A percentile compares a stretch with the other conserved stretches of the same genome.
phyloP scores from a whole-genome alignment of 352 stramenopile genomes.

The Globisporangium cederbergense region DNA sequence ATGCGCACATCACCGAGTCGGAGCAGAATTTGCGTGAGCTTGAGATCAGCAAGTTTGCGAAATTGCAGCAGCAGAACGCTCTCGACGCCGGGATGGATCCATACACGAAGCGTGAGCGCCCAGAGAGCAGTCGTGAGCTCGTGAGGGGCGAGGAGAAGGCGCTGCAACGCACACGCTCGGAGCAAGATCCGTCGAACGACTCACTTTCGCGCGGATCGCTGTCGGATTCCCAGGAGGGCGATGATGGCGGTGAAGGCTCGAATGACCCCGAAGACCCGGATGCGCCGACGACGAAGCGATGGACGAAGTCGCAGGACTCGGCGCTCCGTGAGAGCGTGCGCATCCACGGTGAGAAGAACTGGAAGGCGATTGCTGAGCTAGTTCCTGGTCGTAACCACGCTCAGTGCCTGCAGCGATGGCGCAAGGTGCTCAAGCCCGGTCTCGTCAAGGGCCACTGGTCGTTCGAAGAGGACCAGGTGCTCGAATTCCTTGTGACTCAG shows the following conservation, averaged over 20 bases:
- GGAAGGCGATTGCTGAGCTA: constrained; percentile 85
- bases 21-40: constrained; percentile 75
- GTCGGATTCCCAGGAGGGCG: constrained; percentile 31
- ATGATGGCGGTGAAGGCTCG: constrained; percentile 28
- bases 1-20: constrained; percentile 79
- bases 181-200: constrained; percentile 19
- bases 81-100: constrained; percentile 31
- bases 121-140: constrained; percentile 60
- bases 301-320: constrained; percentile 86
- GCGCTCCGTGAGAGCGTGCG: constrained; percentile 79
- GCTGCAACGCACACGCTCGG: constrained; percentile 52
- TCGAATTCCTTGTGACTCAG: constrained; percentile 87
- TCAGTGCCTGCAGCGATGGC: constrained; percentile 88
- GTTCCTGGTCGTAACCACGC: constrained; percentile 83
- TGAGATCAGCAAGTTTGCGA: constrained; percentile 66
- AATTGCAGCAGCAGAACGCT: constrained; percentile 19
- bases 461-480: constrained; percentile 93
- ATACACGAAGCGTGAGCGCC: constrained; percentile 64
- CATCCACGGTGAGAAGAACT: constrained; percentile 86
- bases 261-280: constrained; percentile 50
- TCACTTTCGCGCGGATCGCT: constrained; percentile 9
- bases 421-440: constrained; percentile 93
- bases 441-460: constrained; percentile 96
- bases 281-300: constrained; percentile 80
- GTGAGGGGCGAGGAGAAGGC: constrained; percentile 62